Base-by-base conservation (phyloP, 345 rosid genomes). In the Gossypium turneri region DNA sequence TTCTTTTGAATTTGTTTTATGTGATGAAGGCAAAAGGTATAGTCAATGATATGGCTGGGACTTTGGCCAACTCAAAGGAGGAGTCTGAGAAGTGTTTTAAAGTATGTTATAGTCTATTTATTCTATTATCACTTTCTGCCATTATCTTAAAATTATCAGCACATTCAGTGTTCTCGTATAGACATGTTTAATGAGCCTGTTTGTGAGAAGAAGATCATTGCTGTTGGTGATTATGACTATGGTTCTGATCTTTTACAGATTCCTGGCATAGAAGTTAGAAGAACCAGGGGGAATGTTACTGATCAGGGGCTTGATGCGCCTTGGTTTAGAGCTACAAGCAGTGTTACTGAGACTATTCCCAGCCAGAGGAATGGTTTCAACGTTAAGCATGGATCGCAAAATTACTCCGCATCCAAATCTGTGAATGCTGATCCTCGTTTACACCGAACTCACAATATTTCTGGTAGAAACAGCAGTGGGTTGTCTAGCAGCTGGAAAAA, bases 401-500 rank as follows among this genome's bases (percentile, higher is more conserved):
- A 79, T 78, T 85, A 82, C 77, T 68, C 79, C 16, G 75, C 79
- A 25, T 62, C 87, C 71, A 93, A 90, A 79, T 61, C 86, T 71
- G 75, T 82, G 77, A 82, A 80, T 67, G 50, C 72, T 22, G 90
- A 85, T 80, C 75, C 73, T 24, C 86, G 71, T 79, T 74, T 75
- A 58, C 83, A 50, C 66, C 79, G 80, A 74, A 66, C 75, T 7
- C 78, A 82, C 74, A 81, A 74, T 80, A 78, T 75, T 79, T 77
- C 70, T 41, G 79, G 76, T 76, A 87, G 83, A 84, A 83, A 80
- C 67, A 75, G 78, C 69, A 77, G 81, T 45, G 83, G 86, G 29
- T 79, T 84, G 74, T 82, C 96, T 70, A 80, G 79, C 77, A 91
- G 88, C 91, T 93, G 97, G 98, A 93, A 91, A 78, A 91, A 91